Evolutionary conservation across 2,329 filamentous ascomycete species (phyloP).

Genomic region (Aspergillus hortae): DNA sequence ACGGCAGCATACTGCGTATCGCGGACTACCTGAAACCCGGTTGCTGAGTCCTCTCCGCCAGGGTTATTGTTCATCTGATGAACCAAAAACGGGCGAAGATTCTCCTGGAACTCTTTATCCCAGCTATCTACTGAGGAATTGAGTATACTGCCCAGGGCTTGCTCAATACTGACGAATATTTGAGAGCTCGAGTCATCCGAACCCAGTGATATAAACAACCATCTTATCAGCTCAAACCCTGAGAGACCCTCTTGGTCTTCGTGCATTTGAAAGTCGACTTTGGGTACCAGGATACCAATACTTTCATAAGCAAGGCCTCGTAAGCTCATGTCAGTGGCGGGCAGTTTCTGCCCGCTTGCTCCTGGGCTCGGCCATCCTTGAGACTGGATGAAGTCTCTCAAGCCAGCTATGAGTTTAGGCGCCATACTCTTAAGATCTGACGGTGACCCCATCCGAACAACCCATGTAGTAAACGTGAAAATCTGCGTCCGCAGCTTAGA

Average conservation of each 20-base stretch:
- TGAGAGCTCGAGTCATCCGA: constrained; percentile 71
- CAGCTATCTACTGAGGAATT: constrained; percentile 52
- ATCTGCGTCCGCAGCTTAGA: constrained; percentile 77
- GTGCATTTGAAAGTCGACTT: constrained; percentile 36
- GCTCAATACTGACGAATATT: constrained; percentile 83
- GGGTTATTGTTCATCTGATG: constrained; percentile 59
- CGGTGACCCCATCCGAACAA: constrained; percentile 67
- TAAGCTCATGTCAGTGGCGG: constrained; percentile 61
- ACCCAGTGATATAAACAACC: constrained; percentile 79
- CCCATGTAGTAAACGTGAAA: constrained; percentile 83
- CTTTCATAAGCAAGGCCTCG: constrained; percentile 85
- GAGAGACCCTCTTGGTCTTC: constrained; percentile 36
- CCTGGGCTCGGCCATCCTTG: constrained; percentile 77
- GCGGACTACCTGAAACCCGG: constrained; percentile 51
- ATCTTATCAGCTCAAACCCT: constrained; percentile 58
- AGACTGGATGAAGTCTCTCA: constrained; percentile 70
- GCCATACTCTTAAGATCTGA: constrained; percentile 64
- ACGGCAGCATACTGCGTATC: constrained; percentile 78
- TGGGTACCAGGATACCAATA: constrained; percentile 70
- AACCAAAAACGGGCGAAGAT: constrained; percentile 58
- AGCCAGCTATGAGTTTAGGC: constrained; percentile 61
- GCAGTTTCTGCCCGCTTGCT: constrained; percentile 50
- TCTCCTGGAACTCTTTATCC: constrained; percentile 38
- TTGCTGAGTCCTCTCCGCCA: constrained; percentile 36
- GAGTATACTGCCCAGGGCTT: constrained; percentile 76